Conservation (phyloP, 1,284 basidiomycete genomes). For the Ustilago xerochloae region DNA sequence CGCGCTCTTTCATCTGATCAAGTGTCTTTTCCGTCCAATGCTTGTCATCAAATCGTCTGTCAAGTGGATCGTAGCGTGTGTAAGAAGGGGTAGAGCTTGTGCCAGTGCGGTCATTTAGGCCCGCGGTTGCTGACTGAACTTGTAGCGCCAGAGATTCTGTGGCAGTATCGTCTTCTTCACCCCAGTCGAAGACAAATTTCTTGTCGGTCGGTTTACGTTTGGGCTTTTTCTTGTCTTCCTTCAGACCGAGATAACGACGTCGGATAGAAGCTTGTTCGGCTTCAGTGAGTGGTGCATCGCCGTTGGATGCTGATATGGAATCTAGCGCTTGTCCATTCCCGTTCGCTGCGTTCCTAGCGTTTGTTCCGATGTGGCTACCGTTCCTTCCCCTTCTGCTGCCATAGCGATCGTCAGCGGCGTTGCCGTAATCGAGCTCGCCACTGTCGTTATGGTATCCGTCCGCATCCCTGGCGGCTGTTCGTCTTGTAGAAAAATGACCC, state of each 20-base stretch:
- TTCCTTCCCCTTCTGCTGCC: conserved; percentile 1
- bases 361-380: neutral
- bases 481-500: neutral
- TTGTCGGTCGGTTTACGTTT: conserved; percentile 88
- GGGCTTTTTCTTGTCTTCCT: conserved; percentile 80
- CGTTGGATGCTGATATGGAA: neutral
- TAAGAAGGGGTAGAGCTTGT: neutral
- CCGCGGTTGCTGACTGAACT: conserved; percentile 1
- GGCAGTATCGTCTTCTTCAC: conserved; percentile 63
- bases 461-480: neutral
- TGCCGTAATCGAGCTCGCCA: conserved; percentile 27
- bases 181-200: conserved; percentile 99
- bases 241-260: conserved; percentile 59
- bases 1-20: conserved; percentile 93
- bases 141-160: conserved; percentile 31
- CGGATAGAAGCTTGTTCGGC: conserved; percentile 54
- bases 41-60: conserved; percentile 74
- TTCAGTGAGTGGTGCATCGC: conserved; percentile 39
- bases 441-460: conserved; percentile 3
- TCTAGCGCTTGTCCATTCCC: neutral
- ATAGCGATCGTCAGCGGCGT: conserved; percentile 19
- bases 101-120: neutral
- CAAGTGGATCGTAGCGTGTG: conserved; percentile 16
- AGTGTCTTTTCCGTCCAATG: conserved; percentile 98
- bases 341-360: neutral